Percentiles rank a stretch among this genome's conserved stretches.
These are phyloP conservation scores for Trichoderma aggressivum DNA, from an alignment of 2,329 filamentous ascomycete genomes.

Conservation along the genomic window DNA sequence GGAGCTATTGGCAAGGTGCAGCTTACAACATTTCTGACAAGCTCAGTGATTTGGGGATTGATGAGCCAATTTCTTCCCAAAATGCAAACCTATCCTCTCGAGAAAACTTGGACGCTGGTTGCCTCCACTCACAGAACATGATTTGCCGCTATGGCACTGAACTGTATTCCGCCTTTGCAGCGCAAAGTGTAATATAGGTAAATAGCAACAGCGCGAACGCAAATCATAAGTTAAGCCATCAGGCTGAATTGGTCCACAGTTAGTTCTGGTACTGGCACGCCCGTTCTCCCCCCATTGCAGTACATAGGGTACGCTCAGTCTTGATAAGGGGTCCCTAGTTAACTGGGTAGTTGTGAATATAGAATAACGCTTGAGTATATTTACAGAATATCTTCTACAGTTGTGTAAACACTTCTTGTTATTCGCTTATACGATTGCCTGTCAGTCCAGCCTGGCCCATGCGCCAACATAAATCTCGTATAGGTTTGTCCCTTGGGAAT, in stretches of 20 bases:
- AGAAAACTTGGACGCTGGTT: neutral
- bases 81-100: neutral
- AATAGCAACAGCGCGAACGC: neutral
- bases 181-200: neutral
- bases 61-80: conserved; percentile 1
- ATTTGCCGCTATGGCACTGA: neutral
- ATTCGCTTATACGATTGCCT: no score
- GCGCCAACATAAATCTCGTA: no score
- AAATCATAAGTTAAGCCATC: neutral
- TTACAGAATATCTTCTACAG: no score
- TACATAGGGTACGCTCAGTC: neutral
- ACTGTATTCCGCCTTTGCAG: neutral
- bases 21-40: neutral
- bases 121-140: neutral
- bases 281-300: neutral
- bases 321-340: no score
- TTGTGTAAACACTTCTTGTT: no score
- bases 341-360: no score
- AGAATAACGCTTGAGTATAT: no score
- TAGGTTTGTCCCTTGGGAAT: no score
- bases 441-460: no score
- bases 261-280: neutral
- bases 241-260: neutral
- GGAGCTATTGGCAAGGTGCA: neutral
- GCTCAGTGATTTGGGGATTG: neutral